A percentile compares a stretch with the other conserved stretches of the same genome.
These are phyloP conservation scores for Aspergillus sp. DNA, from an alignment of 2,329 filamentous ascomycete species.

Conservation along the genomic window DNA sequence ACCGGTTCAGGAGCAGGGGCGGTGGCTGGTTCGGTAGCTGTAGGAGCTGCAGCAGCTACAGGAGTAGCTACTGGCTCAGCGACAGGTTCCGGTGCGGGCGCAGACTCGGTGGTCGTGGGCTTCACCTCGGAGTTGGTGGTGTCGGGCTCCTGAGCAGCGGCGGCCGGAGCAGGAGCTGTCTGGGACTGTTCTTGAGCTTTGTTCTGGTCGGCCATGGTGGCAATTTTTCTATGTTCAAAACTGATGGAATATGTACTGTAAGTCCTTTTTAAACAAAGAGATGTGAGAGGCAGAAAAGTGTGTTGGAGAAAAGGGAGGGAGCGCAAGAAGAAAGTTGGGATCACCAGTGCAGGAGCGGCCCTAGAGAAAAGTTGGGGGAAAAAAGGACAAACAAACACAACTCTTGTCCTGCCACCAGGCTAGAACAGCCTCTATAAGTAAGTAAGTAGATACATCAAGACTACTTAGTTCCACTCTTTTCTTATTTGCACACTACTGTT, in stretches of 20 bases:
- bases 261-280: background rate
- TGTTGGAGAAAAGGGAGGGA: background rate
- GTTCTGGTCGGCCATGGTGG: slow-evolving; percentile 20
- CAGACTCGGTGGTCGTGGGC: slow-evolving; percentile 6
- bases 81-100: slow-evolving; percentile 8
- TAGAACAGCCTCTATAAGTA: background rate
- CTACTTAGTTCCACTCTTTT: background rate
- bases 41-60: slow-evolving; percentile 19
- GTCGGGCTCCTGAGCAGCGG: background rate
- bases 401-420: background rate
- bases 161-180: slow-evolving; percentile 1
- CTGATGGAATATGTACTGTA: background rate
- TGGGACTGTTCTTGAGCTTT: slow-evolving; percentile 15
- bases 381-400: slow-evolving; percentile 7
- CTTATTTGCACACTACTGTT: background rate
- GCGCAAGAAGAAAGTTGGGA: background rate
- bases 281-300: background rate
- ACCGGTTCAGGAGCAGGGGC: slow-evolving; percentile 10
- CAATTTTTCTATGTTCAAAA: background rate
- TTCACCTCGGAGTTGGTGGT: slow-evolving; percentile 3
- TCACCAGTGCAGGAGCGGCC: slow-evolving; percentile 4
- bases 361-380: background rate
- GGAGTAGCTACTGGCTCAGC: slow-evolving; percentile 1
- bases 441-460: background rate
- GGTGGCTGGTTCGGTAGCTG: slow-evolving; percentile 11